Percentiles rank a stretch among this genome's conserved stretches.
These are phyloP conservation scores for Lactarius pseudohatsudake DNA, from an alignment of 768 basidiomycete species.

Conservation along the genomic window DNA sequence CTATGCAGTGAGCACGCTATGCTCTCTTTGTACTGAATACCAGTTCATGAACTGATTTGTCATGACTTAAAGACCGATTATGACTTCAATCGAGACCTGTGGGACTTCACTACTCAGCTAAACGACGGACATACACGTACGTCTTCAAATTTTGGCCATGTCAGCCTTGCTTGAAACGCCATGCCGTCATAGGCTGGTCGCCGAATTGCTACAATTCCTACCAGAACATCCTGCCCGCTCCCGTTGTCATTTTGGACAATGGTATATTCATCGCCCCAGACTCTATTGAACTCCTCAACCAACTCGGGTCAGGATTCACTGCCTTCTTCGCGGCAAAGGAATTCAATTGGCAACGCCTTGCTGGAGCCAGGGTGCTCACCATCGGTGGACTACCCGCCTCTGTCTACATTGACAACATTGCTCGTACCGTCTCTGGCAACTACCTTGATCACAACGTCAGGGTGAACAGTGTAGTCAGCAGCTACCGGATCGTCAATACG, in stretches of 20 bases:
- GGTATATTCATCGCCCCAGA: constrained; percentile 54
- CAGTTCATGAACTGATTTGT: not conserved
- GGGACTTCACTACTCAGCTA: constrained; percentile 51
- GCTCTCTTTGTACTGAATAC: too few species aligned
- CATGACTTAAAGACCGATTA: constrained; percentile 55
- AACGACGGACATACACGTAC: constrained; percentile 68
- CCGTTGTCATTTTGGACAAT: constrained; percentile 36
- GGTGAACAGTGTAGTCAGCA: constrained; percentile 60
- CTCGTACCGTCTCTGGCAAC: constrained; percentile 58
- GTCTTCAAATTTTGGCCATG: constrained; percentile 24
- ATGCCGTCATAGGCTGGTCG: constrained; percentile 46
- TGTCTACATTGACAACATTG: constrained; percentile 55
- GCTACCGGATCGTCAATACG: constrained; percentile 45
- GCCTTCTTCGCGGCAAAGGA: constrained; percentile 42
- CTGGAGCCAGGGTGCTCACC: constrained; percentile 54
- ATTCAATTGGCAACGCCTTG: constrained; percentile 60
- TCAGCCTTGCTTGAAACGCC: not conserved
- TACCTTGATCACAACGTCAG: constrained; percentile 63
- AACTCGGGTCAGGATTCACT: constrained; percentile 47
- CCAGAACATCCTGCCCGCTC: constrained; percentile 54
- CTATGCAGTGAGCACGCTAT: constrained; percentile 41
- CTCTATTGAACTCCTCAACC: constrained; percentile 49
- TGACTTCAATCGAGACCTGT: constrained; percentile 60
- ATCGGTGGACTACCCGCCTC: constrained; percentile 56
- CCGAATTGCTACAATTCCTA: constrained; percentile 49